phyloP scores from a whole-genome alignment of 495 filamentous ascomycete species.

The Trichoderma asperelloides region DNA sequence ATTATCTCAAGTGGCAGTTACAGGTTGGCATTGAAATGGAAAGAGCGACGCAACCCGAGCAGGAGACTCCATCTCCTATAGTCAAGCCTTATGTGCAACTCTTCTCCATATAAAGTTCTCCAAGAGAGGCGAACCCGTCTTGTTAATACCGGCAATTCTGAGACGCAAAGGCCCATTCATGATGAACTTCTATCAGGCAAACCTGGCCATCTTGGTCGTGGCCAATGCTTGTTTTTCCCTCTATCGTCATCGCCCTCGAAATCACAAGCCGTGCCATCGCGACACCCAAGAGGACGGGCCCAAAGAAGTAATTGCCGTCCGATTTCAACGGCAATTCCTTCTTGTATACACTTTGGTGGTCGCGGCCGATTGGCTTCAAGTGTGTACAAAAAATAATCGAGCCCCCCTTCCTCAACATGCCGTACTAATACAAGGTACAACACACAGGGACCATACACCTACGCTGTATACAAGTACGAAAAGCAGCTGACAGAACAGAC shows the following conservation, averaged over 20 bases:
- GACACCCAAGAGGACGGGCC: neutral
- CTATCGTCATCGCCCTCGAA: constrained; percentile 10
- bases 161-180: neutral
- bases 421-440: neutral
- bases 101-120: too few relatives aligned
- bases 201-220: constrained; percentile 15
- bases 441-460: constrained; percentile 33
- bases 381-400: constrained; percentile 11
- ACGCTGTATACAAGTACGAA: constrained; percentile 36
- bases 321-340: constrained; percentile 27
- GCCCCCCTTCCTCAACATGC: neutral
- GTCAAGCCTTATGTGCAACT: too few relatives aligned
- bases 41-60: neutral
- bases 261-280: neutral
- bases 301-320: neutral
- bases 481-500: constrained; percentile 29
- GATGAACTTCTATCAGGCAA: constrained; percentile 18
- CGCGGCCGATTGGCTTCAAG: constrained; percentile 35
- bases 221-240: constrained; percentile 12
- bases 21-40: neutral
- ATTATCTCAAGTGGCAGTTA: neutral
- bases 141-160: neutral
- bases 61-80: too few relatives aligned
- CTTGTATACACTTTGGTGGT: constrained; percentile 27
- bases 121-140: neutral